Evolutionary conservation across 495 filamentous ascomycete genomes (phyloP).

Genomic region (Neurospora sp.): DNA sequence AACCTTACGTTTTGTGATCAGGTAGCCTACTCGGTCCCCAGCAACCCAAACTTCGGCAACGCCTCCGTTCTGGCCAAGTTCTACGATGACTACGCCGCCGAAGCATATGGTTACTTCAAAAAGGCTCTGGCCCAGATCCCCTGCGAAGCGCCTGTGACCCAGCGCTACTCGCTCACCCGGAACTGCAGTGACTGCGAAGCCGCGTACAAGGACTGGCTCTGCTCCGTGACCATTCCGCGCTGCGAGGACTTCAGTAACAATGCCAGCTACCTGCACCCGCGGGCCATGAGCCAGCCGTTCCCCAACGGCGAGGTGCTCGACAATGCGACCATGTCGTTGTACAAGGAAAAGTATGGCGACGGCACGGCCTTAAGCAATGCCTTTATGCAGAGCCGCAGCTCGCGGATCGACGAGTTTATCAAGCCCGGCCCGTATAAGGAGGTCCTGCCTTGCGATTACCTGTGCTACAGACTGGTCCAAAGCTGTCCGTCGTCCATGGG

Average conservation of each 20-base stretch:
- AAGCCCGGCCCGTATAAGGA: slow-evolving; percentile 90
- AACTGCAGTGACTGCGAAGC: slow-evolving; percentile 63
- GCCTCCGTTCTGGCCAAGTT: slow-evolving; percentile 44
- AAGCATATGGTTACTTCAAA: slow-evolving; percentile 61
- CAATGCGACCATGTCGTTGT: slow-evolving; percentile 14
- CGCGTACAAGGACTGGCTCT: slow-evolving; percentile 91
- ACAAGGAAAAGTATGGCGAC: slow-evolving; percentile 16
- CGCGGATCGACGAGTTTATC: slow-evolving; percentile 58
- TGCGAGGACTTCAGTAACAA: slow-evolving; percentile 69
- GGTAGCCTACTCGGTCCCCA: slow-evolving; percentile 82
- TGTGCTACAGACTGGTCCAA: slow-evolving; percentile 75
- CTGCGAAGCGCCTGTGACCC: slow-evolving; percentile 58
- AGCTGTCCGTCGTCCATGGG: slow-evolving; percentile 71
- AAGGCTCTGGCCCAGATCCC: slow-evolving; percentile 75
- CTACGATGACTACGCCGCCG: slow-evolving; percentile 57
- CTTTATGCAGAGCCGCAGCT: slow-evolving; percentile 53
- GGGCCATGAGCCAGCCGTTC: slow-evolving; percentile 59
- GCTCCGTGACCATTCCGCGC: slow-evolving; percentile 81
- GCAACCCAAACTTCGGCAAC: slow-evolving; percentile 52
- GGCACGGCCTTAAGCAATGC: slow-evolving; percentile 5
- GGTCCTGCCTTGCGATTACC: slow-evolving; percentile 70
- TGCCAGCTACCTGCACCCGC: slow-evolving; percentile 47
- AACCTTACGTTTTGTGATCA: slow-evolving; percentile 77
- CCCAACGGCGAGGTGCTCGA: slow-evolving; percentile 57
- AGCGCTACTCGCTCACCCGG: slow-evolving; percentile 70